Conservation (phyloP, 2,329 filamentous ascomycete genomes). For the Aureobasidium sp. region DNA sequence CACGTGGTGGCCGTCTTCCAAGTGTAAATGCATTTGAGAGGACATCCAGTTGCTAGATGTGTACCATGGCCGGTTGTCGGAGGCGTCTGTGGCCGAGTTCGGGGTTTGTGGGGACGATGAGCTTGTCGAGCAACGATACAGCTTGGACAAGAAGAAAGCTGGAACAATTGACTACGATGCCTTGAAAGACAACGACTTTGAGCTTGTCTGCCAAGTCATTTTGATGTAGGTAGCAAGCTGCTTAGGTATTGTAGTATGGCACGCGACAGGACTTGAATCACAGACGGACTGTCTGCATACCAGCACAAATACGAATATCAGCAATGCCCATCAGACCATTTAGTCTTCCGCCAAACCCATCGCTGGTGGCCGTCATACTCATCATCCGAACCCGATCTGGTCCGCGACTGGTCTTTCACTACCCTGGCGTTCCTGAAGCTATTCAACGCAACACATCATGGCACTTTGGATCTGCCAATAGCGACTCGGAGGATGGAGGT, state of each 20-base stretch:
- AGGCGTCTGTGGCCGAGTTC: not conserved
- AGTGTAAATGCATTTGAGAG: not conserved
- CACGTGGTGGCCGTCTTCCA: not conserved
- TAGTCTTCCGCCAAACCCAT: constrained; percentile 44
- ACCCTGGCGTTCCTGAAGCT: constrained; percentile 47
- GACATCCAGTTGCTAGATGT: not conserved
- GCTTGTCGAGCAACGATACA: not conserved
- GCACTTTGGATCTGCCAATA: constrained; percentile 12
- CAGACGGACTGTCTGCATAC: not conserved
- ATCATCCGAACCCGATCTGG: constrained; percentile 71
- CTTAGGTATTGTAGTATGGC: not conserved
- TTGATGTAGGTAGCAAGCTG: not conserved
- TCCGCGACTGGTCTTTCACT: constrained; percentile 79
- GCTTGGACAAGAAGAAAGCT: not conserved
- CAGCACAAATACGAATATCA: not conserved
- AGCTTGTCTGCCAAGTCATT: not conserved
- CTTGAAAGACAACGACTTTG: not conserved
- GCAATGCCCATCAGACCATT: constrained; percentile 16
- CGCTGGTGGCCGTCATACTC: constrained; percentile 62
- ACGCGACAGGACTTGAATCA: not conserved
- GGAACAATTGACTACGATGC: not conserved
- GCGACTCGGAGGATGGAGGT: constrained; percentile 12
- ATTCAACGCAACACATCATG: constrained; percentile 7
- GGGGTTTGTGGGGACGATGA: not conserved
- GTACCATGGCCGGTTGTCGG: not conserved